A percentile compares a stretch with the other conserved stretches of the same genome.
phyloP scores from a whole-genome alignment of 768 basidiomycete species.

The Auriscalpium microsporum region DNA sequence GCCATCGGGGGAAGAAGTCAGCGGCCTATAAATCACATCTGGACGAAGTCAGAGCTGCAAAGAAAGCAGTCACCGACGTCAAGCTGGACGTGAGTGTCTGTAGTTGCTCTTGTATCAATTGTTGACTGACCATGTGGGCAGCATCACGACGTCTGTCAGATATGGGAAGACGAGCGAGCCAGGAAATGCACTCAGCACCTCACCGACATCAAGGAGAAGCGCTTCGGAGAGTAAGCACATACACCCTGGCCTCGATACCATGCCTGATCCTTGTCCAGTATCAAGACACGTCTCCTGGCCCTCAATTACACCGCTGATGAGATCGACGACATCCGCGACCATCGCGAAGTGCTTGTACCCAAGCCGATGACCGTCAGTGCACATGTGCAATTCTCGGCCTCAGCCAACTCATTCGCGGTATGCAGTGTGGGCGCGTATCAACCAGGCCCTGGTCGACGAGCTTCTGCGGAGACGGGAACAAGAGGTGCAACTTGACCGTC shows the following conservation, averaged over 20 bases:
- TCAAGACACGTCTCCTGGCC: too few relatives aligned
- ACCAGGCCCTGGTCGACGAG: too few relatives aligned
- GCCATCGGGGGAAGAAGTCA: background rate
- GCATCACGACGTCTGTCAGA: conserved; percentile 3
- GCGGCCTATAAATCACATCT: background rate
- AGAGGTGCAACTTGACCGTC: too few relatives aligned
- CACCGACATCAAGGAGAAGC: conserved; percentile 2
- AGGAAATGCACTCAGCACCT: background rate
- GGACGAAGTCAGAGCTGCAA: background rate
- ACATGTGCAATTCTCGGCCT: too few relatives aligned
- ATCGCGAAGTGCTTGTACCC: too few relatives aligned
- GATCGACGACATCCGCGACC: too few relatives aligned
- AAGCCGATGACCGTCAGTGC: too few relatives aligned
- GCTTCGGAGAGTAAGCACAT: conserved; percentile 3
- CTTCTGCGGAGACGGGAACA: too few relatives aligned
- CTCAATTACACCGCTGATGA: too few relatives aligned
- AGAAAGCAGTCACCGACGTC: background rate
- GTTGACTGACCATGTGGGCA: background rate
- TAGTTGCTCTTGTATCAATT: background rate
- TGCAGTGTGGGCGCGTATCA: too few relatives aligned
- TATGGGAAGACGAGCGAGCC: conserved; percentile 4
- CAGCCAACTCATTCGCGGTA: too few relatives aligned
- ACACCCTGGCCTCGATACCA: background rate
- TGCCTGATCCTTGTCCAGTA: too few relatives aligned
- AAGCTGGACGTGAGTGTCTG: background rate